Percentiles rank a stretch among this genome's conserved stretches.
phyloP scores from a whole-genome alignment of 2,329 filamentous ascomycete genomes.

The Dryadomyces quercus-mongolicae region DNA sequence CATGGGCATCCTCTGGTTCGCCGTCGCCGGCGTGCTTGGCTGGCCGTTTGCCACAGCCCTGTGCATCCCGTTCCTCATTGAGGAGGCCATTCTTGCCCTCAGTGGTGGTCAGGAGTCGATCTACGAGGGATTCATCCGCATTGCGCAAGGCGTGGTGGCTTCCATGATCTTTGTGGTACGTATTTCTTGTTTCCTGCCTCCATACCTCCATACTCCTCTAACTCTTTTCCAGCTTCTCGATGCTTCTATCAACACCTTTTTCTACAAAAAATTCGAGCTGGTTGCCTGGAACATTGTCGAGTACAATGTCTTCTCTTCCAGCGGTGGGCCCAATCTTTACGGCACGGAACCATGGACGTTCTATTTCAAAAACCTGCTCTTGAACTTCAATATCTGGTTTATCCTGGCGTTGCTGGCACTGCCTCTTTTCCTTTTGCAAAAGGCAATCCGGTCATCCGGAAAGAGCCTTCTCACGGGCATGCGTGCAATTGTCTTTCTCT shows the following conservation, averaged over 20 bases:
- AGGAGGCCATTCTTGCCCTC: constrained; percentile 49
- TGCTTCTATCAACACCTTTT: constrained; percentile 61
- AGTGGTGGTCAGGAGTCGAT: constrained; percentile 46
- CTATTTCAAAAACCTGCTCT: constrained; percentile 76
- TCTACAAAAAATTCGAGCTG: constrained; percentile 66
- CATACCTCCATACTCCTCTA: constrained; percentile 3
- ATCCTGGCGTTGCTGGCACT: constrained; percentile 61
- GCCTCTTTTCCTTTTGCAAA: constrained; percentile 66
- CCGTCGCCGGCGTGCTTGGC: constrained; percentile 69
- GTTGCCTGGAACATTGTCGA: constrained; percentile 88
- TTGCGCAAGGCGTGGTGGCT: constrained; percentile 55
- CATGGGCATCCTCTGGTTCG: constrained; percentile 82
- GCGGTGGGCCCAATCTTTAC: constrained; percentile 80
- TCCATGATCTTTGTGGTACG: constrained; percentile 59
- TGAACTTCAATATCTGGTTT: constrained; percentile 97
- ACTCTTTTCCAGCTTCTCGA: not conserved
- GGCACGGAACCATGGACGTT: constrained; percentile 96
- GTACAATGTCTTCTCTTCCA: constrained; percentile 84
- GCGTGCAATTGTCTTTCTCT: constrained; percentile 64
- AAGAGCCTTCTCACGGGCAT: constrained; percentile 58
- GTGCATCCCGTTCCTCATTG: constrained; percentile 65
- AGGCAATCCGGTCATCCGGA: constrained; percentile 46
- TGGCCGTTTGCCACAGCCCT: constrained; percentile 92
- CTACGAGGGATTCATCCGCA: constrained; percentile 44
- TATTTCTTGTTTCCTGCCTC: too few species aligned